Evolutionary conservation across 805 yeast species (phyloP), one percentile per base, ranked within the genome.

Genomic region (Monosporozyma yasuniensis): DNA sequence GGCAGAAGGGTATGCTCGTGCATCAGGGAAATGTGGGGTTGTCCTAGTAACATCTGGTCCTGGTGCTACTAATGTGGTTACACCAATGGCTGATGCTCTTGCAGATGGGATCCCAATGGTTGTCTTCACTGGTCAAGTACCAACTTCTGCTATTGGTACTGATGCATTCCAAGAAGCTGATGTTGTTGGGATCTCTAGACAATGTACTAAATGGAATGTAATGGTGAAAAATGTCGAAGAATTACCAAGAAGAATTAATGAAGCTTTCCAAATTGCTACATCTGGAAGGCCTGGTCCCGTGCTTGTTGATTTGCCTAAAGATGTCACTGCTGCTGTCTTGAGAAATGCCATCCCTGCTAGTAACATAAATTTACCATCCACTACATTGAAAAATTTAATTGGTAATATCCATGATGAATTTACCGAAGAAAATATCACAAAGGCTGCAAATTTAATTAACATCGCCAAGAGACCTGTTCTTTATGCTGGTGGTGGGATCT

Each of bases 101-200:
- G 88, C 93, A 57, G 99, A 93, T 69, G 99, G 99, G 72, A 88
- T 89, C 38, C 99, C 99, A 47, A 76, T 93, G 74, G 90, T 93
- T 57, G 98, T 91, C 18, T 93, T 93, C 72, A 80, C 96, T 3
- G 99, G 99, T 52, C 99, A 93, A 77, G 99, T 93, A 35, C 87
- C 96, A 51, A 93, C 99, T 34, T 72, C 84, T 49, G 90, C 96
- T 42, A 93, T 93, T 60, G 99, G 99, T 63, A 91, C 98, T 12
- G 99, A 93, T 68, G 95, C 98, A 25, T 93, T 93, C 83, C 99
- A 93, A 75, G 99, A 93, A 74, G 99, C 99, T 47, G 99, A 93
- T 65, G 95, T 91, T 48, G 80, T 93, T 44, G 99, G 98, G 61
- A 93, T 93, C 63, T 87, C 98, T 4, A 80, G 99, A 66, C 83